Percentiles rank a stretch among this genome's conserved stretches.
phyloP scores from a whole-genome alignment of 139 green algal species.

The Volvox africanus region DNA sequence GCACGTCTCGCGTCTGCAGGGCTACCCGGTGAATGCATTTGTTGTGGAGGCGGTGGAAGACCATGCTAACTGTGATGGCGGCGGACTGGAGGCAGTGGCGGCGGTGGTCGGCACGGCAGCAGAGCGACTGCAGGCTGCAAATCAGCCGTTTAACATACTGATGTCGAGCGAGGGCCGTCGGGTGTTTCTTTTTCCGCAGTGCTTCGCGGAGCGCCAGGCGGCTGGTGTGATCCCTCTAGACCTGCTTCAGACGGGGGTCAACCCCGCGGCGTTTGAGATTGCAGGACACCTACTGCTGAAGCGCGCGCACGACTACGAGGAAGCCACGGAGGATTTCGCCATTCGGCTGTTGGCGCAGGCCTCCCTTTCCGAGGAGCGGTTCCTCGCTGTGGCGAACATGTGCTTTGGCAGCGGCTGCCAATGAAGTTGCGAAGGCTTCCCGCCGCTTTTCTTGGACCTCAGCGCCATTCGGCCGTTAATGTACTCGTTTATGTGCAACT shows the following conservation, averaged over 20 bases:
- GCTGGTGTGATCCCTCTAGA: conserved; percentile 71
- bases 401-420: conserved; percentile 40
- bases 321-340: conserved; percentile 49
- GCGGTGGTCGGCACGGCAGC: conserved; percentile 75
- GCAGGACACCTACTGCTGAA: conserved; percentile 97
- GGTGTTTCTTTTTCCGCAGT: conserved; percentile 92
- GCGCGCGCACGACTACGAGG: conserved; percentile 85
- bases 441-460: no score
- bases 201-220: conserved; percentile 90
- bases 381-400: conserved; percentile 40
- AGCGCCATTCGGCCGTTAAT: no score
- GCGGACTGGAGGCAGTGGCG: conserved; percentile 54
- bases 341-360: conserved; percentile 78
- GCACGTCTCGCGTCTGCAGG: conserved; percentile 69
- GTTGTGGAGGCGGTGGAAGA: conserved; percentile 85
- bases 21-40: conserved; percentile 91
- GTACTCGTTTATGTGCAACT: no score
- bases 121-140: conserved; percentile 77
- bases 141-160: conserved; percentile 97
- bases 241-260: conserved; percentile 82
- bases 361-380: conserved; percentile 71
- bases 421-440: no score
- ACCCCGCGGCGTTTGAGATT: conserved; percentile 98
- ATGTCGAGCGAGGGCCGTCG: conserved; percentile 89
- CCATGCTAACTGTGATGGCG: background rate